Conservation (phyloP, 2,329 filamentous ascomycete species). For the Aspergillus cejpii region DNA sequence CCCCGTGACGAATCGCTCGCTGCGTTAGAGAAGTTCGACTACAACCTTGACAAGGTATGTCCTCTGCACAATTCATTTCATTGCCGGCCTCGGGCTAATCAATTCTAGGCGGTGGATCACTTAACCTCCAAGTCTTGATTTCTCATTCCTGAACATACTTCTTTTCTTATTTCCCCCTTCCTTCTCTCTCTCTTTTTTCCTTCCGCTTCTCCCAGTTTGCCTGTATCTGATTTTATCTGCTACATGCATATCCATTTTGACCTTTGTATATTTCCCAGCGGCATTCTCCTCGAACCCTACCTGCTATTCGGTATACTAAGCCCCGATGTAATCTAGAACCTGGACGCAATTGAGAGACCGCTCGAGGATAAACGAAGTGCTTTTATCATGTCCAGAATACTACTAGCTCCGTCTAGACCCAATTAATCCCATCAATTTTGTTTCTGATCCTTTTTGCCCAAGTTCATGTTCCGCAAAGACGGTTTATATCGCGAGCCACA, state of each 20-base stretch:
- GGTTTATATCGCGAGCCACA: no score
- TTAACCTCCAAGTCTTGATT: conserved; percentile 38
- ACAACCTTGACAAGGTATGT: conserved; percentile 87
- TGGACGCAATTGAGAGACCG: neutral
- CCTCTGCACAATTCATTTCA: neutral
- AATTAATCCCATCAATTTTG: conserved; percentile 3
- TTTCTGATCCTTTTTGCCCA: no score
- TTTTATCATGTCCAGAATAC: no score
- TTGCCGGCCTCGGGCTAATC: neutral
- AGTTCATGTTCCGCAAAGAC: no score
- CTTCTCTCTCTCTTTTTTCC: conserved; percentile 4
- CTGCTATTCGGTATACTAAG: neutral
- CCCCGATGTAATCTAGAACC: neutral
- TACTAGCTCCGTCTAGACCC: neutral
- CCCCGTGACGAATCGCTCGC: conserved; percentile 63
- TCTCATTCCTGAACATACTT: conserved; percentile 3
- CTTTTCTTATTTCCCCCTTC: conserved; percentile 6
- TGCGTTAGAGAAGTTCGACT: conserved; percentile 90
- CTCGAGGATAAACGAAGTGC: no score
- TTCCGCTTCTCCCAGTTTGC: conserved; percentile 4
- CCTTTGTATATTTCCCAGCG: conserved; percentile 13
- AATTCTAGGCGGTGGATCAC: conserved; percentile 30
- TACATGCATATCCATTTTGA: conserved; percentile 11
- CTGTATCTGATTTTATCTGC: neutral
- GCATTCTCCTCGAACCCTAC: neutral